A percentile compares a stretch with the other conserved stretches of the same genome.
Evolutionary conservation across 495 filamentous ascomycete genomes (phyloP).

Genomic region (Aspergillus bridgeri): DNA sequence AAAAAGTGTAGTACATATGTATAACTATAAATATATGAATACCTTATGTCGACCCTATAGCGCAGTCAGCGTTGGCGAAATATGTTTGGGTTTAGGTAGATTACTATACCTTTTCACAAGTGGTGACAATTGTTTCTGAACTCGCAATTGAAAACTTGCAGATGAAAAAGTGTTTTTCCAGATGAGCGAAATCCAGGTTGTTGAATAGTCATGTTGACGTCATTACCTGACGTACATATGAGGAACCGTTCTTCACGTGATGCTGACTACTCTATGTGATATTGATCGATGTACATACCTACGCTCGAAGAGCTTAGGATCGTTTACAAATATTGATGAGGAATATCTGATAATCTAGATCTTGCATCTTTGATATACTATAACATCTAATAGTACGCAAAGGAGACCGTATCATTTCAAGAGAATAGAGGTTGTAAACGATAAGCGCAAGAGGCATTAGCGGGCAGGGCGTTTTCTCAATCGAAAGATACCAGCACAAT

Average conservation of each 20-base stretch:
- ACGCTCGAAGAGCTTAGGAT: too few relatives aligned
- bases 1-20: too few relatives aligned
- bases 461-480: not conserved
- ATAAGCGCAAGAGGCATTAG: not conserved
- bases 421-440: too few relatives aligned
- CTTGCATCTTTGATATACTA: too few relatives aligned
- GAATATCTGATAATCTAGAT: too few relatives aligned
- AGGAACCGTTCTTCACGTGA: conserved; percentile 8
- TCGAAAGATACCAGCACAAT: not conserved
- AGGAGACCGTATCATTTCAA: too few relatives aligned
- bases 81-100: not conserved
- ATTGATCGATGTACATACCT: too few relatives aligned
- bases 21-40: not conserved
- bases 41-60: not conserved
- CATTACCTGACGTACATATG: conserved; percentile 13
- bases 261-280: not conserved
- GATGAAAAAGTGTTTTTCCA: not conserved
- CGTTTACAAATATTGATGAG: too few relatives aligned
- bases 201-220: conserved; percentile 36
- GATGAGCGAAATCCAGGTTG: not conserved
- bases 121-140: not conserved
- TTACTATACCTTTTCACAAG: not conserved
- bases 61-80: not conserved
- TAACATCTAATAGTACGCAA: too few relatives aligned
- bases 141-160: not conserved